Evolutionary conservation across 192 early-diverging fungal genomes (phyloP).

Genomic region (Entomortierella chlamydospora): DNA sequence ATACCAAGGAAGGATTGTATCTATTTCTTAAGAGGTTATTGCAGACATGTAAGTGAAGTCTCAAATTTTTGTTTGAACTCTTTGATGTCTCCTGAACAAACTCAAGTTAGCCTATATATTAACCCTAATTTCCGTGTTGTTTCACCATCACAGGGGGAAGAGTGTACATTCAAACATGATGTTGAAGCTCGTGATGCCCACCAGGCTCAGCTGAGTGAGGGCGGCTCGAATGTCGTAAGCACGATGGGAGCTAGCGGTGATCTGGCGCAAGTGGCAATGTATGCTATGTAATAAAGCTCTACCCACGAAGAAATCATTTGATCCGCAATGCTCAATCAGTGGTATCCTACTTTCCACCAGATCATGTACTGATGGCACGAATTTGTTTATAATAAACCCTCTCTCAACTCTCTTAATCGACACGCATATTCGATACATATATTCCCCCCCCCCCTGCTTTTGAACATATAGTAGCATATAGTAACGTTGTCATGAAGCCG

Average conservation of each 20-base stretch:
- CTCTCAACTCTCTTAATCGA: too few species aligned
- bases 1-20: conserved; percentile 29
- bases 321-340: too few species aligned
- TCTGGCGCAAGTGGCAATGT: background rate
- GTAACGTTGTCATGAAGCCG: too few species aligned
- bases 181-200: background rate
- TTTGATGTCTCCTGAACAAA: background rate
- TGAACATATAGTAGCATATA: too few species aligned
- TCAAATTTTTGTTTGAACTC: too few species aligned
- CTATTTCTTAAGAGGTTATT: conserved; percentile 26
- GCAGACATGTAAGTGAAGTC: conserved; percentile 12
- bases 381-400: too few species aligned
- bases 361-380: background rate
- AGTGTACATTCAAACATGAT: conserved; percentile 42
- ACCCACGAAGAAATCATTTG: too few species aligned
- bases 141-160: background rate
- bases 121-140: background rate
- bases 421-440: too few species aligned
- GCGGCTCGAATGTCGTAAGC: background rate
- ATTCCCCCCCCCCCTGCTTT: too few species aligned
- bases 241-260: background rate
- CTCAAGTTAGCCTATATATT: background rate
- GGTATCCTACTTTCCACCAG: background rate
- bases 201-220: background rate
- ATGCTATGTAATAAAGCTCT: background rate